Percentiles rank a stretch among this genome's conserved stretches.
Conservation (phyloP, 2,329 filamentous ascomycete genomes). For the Dryadomyces quercus-mongolicae region DNA sequence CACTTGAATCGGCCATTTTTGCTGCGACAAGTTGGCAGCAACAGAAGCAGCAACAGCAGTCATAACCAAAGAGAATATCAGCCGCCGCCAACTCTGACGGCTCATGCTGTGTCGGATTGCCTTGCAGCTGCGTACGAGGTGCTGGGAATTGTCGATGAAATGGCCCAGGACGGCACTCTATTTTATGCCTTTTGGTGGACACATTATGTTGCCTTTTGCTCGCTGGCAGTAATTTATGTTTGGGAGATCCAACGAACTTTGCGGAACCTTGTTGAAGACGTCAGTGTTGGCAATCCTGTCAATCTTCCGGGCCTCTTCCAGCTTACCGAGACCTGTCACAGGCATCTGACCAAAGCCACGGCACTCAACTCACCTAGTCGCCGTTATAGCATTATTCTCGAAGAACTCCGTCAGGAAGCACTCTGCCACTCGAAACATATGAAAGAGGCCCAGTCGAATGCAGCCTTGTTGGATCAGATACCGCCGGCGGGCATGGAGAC, state of each 20-base stretch:
- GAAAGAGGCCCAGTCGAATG: neutral
- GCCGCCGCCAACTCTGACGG: neutral
- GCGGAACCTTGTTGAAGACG: neutral
- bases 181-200: constrained; percentile 40
- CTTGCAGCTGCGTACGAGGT: constrained; percentile 33
- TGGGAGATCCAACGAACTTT: constrained; percentile 34
- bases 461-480: neutral
- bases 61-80: neutral
- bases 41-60: constrained; percentile 8
- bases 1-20: constrained; percentile 43
- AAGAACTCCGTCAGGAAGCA: constrained; percentile 25
- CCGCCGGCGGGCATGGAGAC: neutral
- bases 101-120: constrained; percentile 25
- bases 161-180: constrained; percentile 25
- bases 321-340: constrained; percentile 33
- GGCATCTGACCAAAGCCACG: constrained; percentile 26
- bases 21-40: constrained; percentile 17
- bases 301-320: constrained; percentile 20
- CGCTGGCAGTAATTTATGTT: constrained; percentile 40
- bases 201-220: constrained; percentile 41
- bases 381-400: constrained; percentile 38
- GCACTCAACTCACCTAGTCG: constrained; percentile 29
- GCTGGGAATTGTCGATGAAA: constrained; percentile 29
- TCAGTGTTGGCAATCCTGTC: neutral
- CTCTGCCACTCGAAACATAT: neutral